Percentiles rank a stretch among this genome's conserved stretches.
Conservation (phyloP, 1,284 basidiomycete species). For the Fomitopsis schrenkii region DNA sequence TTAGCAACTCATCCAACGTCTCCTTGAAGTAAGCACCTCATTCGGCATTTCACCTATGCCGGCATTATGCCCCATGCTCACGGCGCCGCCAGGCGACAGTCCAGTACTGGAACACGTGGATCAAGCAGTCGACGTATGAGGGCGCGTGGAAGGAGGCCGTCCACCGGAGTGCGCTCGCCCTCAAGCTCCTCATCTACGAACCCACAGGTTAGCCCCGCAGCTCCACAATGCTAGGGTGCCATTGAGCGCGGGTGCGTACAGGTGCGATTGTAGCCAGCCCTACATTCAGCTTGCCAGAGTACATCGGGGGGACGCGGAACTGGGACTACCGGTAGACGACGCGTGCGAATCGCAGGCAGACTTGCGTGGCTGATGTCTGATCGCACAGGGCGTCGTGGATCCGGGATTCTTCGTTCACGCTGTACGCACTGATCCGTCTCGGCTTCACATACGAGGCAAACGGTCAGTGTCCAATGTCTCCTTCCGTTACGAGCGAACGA, state of each 20-base stretch:
- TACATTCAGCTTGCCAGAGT: slow-evolving; percentile 90
- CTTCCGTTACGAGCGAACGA: slow-evolving; percentile 12
- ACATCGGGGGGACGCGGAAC: slow-evolving; percentile 83
- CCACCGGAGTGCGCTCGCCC: slow-evolving; percentile 81
- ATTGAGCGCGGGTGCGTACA: slow-evolving; percentile 17
- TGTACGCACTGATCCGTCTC: slow-evolving; percentile 87
- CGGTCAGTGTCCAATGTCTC: slow-evolving; percentile 35
- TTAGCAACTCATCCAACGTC: slow-evolving; percentile 47
- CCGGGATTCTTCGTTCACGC: slow-evolving; percentile 86
- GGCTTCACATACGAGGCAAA: slow-evolving; percentile 90
- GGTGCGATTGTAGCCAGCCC: slow-evolving; percentile 90
- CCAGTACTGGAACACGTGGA: slow-evolving; percentile 86
- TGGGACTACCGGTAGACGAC: slow-evolving; percentile 70
- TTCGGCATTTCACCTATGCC: neutral
- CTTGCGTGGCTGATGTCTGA: neutral
- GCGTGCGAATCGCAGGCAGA: neutral
- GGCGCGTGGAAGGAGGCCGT: slow-evolving; percentile 95
- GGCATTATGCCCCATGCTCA: neutral
- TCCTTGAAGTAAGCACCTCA: slow-evolving; percentile 55
- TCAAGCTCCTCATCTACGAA: slow-evolving; percentile 83
- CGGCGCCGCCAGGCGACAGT: slow-evolving; percentile 55
- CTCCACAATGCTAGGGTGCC: neutral
- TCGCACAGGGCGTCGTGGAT: slow-evolving; percentile 75
- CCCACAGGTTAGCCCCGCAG: slow-evolving; percentile 53
- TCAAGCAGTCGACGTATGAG: slow-evolving; percentile 74